Evolutionary conservation across 2,329 filamentous ascomycete genomes (phyloP).

Genomic region (Nemania sp.): DNA sequence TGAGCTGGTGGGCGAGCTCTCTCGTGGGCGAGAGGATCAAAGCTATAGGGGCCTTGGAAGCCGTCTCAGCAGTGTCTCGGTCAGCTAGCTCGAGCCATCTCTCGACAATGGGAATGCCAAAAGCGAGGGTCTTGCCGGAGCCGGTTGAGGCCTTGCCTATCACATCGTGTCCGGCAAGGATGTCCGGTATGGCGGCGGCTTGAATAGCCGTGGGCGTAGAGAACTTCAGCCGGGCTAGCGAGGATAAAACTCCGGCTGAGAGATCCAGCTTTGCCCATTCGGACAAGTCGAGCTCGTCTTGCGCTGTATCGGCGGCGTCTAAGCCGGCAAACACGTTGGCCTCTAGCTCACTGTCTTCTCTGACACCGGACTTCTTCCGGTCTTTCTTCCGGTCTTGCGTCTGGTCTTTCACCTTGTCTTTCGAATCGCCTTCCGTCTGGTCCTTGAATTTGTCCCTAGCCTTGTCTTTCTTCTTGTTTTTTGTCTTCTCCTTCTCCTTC

Average conservation of each 20-base stretch:
- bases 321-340: constrained; percentile 60
- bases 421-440: no score
- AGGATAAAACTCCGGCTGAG: constrained; percentile 70
- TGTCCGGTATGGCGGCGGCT: constrained; percentile 74
- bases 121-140: constrained; percentile 94
- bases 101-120: constrained; percentile 91
- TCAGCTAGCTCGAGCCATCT: constrained; percentile 63
- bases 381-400: no score
- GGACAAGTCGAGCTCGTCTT: constrained; percentile 71
- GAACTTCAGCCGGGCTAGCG: constrained; percentile 80
- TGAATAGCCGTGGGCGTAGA: constrained; percentile 82
- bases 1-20: constrained; percentile 90
- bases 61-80: constrained; percentile 37
- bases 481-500: constrained; percentile 30
- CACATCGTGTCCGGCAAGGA: constrained; percentile 82
- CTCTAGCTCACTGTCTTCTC: constrained; percentile 47
- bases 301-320: constrained; percentile 54
- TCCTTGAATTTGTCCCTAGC: no score
- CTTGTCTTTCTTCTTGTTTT: no score
- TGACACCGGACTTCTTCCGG: constrained; percentile 40
- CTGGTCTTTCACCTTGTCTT: no score
- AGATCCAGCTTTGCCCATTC: constrained; percentile 78
- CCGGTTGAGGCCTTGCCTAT: constrained; percentile 96
- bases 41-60: constrained; percentile 62
- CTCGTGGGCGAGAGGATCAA: constrained; percentile 88